These are phyloP conservation scores for Kurtzmaniella fragi DNA, from an alignment of 805 yeast species.

Conservation along the genomic window DNA sequence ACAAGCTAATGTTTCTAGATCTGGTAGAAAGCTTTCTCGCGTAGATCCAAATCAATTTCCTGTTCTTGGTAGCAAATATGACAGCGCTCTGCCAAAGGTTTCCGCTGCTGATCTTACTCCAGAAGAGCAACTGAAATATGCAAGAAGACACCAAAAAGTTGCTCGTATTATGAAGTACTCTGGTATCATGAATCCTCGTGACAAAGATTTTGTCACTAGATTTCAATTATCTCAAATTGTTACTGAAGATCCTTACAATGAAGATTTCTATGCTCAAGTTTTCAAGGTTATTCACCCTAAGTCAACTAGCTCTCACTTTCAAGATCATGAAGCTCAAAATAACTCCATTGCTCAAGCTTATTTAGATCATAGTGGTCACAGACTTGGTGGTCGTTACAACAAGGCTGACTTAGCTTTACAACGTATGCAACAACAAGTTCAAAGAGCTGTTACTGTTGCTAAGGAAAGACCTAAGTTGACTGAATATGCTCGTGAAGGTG, in stretches of 20 bases:
- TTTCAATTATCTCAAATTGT: slow-evolving; percentile 93
- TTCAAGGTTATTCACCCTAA: slow-evolving; percentile 56
- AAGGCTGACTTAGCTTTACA: slow-evolving; percentile 88
- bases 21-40: slow-evolving; percentile 8
- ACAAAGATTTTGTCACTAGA: slow-evolving; percentile 91
- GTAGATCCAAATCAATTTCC: slow-evolving; percentile 48
- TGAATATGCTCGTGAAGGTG: slow-evolving; percentile 73
- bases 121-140: slow-evolving; percentile 65
- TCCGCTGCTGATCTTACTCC: slow-evolving; percentile 46
- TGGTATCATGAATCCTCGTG: slow-evolving; percentile 96
- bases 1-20: too few relatives aligned
- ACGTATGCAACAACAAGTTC: slow-evolving; percentile 97
- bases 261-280: slow-evolving; percentile 94
- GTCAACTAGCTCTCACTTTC: slow-evolving; percentile 37
- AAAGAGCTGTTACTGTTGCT: slow-evolving; percentile 92
- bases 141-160: slow-evolving; percentile 69
- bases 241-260: slow-evolving; percentile 94
- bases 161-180: slow-evolving; percentile 73
- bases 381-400: slow-evolving; percentile 78
- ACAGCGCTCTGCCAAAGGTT: neutral
- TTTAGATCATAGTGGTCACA: slow-evolving; percentile 84
- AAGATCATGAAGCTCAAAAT: slow-evolving; percentile 51
- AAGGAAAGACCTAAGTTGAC: slow-evolving; percentile 74
- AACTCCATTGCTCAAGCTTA: slow-evolving; percentile 91
- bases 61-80: slow-evolving; percentile 35